Evolutionary conservation across 805 yeast genomes (phyloP), one percentile per base, ranked within the genome.

Genomic region (Ogataea nitratoaversa): DNA sequence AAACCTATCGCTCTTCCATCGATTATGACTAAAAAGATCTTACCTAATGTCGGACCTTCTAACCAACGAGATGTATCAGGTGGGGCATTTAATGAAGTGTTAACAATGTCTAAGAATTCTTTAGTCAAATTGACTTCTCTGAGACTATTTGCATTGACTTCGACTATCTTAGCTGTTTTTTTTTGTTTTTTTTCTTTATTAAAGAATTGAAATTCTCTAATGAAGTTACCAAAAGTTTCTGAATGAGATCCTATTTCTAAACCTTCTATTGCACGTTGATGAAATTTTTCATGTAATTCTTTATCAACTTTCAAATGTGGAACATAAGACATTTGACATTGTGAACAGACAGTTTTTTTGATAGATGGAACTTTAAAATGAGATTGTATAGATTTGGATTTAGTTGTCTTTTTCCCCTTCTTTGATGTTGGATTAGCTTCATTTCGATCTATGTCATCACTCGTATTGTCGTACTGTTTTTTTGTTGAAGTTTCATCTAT

Each of bases 21-120:
- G 30, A 65, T 60, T 3, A 81, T 56, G 37, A 72, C 72, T 3
- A 81, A 62, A 50, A 73, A 82, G 1, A 79, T 72, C 29, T 62
- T 64, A 0, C 80, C 80, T 8, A 46, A 44, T 4, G 46, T 49
- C 3, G 47, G 38, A 17, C 55, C 56, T 16, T 29, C 30, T n/a
- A 40, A 16, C 58, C 60, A 60, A 8, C 40, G 25, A 8, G 50
- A 30, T 1, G 48, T 43, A 17, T 54, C 62, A 9, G 38, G 43
- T 5, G 79, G 82, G 0, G 90, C 88, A 57, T 71, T 74, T 35
- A 84, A 60, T 46, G 77, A 84, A 6, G 61, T 65, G 53, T 84
- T 82, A 7, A 76, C 84, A 54, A 80, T 60, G 1, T 64, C 60
- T 42, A 84, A 55, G 4, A 79, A 52, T 22, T 68, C 71, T 27